Evolutionary conservation across 1,284 basidiomycete species (phyloP), one percentile per base, ranked within the genome.

Genomic region (Marasmius oreades): DNA sequence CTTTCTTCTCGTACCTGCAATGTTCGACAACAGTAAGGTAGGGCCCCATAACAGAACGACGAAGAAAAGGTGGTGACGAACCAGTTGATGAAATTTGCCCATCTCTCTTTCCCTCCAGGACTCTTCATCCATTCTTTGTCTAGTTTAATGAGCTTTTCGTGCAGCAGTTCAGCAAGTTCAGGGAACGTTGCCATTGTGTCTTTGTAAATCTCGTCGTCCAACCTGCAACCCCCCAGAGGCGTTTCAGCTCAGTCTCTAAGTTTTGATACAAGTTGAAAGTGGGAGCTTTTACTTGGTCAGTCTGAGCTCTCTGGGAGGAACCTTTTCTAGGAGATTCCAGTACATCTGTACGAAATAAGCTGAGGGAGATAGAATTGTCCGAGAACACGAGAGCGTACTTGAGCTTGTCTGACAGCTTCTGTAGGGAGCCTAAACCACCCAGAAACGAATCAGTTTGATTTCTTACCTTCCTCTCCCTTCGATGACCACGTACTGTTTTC

Each of bases 51-150:
- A 22, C 18, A 45, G 24, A 33, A 31, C 50, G 26, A 28, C 22
- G 5, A 23, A 26, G 18, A 16, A n/a, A n/a, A n/a, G n/a, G n/a
- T n/a, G n/a, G n/a, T 58, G 37, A 76, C 89, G 71, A 66, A 97
- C 89, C 82, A 76, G 67, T 85, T 81, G 70, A 98, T 94, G 71
- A 97, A 99, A 28, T 84, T 82, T 57, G 95, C 80, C 97, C 97
- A 99, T 62, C 84, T 80, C 69, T 89, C 85, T 80, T 99, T 99
- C 53, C 93, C 93, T n/a, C 85, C 81, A 7, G 81, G 72, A 63
- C 86, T 93, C 82, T 99, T 99, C 87, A 99, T 90, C 77, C 83
- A 86, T 16, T 96, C 88, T 73, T 99, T 96, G 70, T 97, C 88
- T 24, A 98, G 75, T 66, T 84, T 84, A 59, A 74, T 72, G 46